A percentile compares a stretch with the other conserved stretches of the same genome.
Conservation (phyloP, 2,329 filamentous ascomycete genomes). For the Teratosphaeria destructans region DNA sequence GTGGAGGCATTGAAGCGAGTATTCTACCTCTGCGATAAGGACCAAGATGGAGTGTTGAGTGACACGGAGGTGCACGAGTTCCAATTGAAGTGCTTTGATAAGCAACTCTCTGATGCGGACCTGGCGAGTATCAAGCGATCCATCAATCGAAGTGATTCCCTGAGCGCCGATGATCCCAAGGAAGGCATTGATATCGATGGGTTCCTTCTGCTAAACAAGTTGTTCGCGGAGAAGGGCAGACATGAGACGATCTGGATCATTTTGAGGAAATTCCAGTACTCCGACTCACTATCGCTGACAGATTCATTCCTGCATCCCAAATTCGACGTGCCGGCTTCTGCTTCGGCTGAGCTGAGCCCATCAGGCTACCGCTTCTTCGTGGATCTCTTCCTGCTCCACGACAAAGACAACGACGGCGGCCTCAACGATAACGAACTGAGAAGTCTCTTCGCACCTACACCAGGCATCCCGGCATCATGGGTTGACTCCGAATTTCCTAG, state of each 20-base stretch:
- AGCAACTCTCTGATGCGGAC: slow-evolving; percentile 69
- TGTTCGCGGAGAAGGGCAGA: slow-evolving; percentile 93
- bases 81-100: slow-evolving; percentile 84
- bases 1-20: slow-evolving; percentile 78
- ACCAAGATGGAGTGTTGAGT: slow-evolving; percentile 86
- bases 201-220: slow-evolving; percentile 84
- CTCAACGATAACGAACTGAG: slow-evolving; percentile 76
- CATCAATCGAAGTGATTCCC: slow-evolving; percentile 44
- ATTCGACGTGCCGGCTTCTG: slow-evolving; percentile 85
- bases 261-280: slow-evolving; percentile 87
- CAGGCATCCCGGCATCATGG: slow-evolving; percentile 80
- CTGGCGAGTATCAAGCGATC: slow-evolving; percentile 84
- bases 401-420: slow-evolving; percentile 95
- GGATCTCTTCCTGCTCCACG: slow-evolving; percentile 86
- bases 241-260: slow-evolving; percentile 99
- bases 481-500: slow-evolving; percentile 80
- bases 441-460: slow-evolving; percentile 84
- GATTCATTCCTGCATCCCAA: slow-evolving; percentile 87
- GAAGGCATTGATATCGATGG: slow-evolving; percentile 71
- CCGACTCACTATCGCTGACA: slow-evolving; percentile 83
- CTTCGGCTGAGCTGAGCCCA: slow-evolving; percentile 87
- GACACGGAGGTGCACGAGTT: slow-evolving; percentile 87
- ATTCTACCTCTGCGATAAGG: slow-evolving; percentile 93
- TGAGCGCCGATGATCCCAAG: slow-evolving; percentile 6
- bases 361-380: slow-evolving; percentile 96